Evolutionary conservation across 225 moss, liverwort and hornwort genomes (phyloP), one percentile per base, ranked within the genome.

Genomic region (Ulota crispa): DNA sequence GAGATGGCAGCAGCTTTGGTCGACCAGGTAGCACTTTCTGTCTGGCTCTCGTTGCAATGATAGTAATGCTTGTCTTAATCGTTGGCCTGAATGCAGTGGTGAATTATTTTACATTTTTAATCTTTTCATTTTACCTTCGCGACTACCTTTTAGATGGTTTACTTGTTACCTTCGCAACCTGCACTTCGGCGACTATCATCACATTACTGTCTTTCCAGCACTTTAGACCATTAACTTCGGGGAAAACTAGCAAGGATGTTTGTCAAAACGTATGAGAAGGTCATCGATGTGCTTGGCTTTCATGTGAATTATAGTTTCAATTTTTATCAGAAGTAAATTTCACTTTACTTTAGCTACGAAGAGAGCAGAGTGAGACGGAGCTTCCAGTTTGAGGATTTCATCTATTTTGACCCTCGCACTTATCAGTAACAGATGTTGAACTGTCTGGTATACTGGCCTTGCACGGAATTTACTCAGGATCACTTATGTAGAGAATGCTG

Each of bases 1-100:
- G 87, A 89, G 71, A 89, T 89, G 85, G 87, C 89, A 81, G 87
- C 89, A 69, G 89, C 89, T 85, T 85, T 89, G 73, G 85, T 89
- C 66, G 87, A 87, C 61, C 89, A 89, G 89, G 89, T 89, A 83
- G 73, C 70, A 47, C 30, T 74, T 74, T 61, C 76, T 57, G 30
- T 43, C 75, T 64, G 56, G 69, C 26, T 68, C 61, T 63, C 67
- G 26, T n/a, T 73, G n/a, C 81, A 5, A 39, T 10, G 81, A 68
- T 68, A 24, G 20, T 52, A 28, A 71, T 8, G 27, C 77, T 76
- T 26, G 27, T 43, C 64, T 55, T 47, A 37, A 34, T 71, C 34
- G 27, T 69, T 68, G 10, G 32, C 23, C 18, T 59, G 14, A 54
- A 55, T 20, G 4, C 1, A 47, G 16, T 23, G 50, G 18, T 67